Evolutionary conservation across 2,329 filamentous ascomycete genomes (phyloP).

Genomic region (Beauveria sp.): DNA sequence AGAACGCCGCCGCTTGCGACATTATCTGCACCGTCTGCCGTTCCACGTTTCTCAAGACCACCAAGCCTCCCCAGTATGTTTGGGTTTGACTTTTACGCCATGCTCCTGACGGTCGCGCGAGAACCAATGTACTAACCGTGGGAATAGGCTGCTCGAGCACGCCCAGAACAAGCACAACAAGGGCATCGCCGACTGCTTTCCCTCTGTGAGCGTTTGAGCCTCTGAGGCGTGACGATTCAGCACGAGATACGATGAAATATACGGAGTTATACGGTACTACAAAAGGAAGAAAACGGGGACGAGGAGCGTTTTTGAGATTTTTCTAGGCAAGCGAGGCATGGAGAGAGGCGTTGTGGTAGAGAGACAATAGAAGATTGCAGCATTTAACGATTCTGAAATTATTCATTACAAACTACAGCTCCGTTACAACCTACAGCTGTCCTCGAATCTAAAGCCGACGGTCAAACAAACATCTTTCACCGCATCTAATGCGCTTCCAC

Average conservation of each 20-base stretch:
- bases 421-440: background rate
- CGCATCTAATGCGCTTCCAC: conserved; percentile 25
- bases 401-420: background rate
- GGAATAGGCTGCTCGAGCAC: conserved; percentile 56
- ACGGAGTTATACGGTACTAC: background rate
- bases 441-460: background rate
- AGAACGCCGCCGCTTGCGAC: conserved; percentile 68
- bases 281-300: background rate
- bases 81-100: background rate
- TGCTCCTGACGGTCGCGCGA: too few relatives aligned
- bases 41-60: conserved; percentile 71
- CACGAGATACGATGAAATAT: conserved; percentile 6
- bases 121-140: background rate
- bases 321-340: conserved; percentile 2
- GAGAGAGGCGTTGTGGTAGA: conserved; percentile 5
- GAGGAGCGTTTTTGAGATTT: background rate
- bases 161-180: conserved; percentile 72
- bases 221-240: background rate
- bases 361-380: background rate
- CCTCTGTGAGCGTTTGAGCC: conserved; percentile 24
- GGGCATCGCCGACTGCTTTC: conserved; percentile 64
- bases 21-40: conserved; percentile 74
- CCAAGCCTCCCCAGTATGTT: conserved; percentile 60
- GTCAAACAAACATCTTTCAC: background rate
- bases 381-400: background rate